Percentiles rank a stretch among this genome's conserved stretches.
phyloP scores from a whole-genome alignment of 257 asterid species.

The Nemophila menziesii region DNA sequence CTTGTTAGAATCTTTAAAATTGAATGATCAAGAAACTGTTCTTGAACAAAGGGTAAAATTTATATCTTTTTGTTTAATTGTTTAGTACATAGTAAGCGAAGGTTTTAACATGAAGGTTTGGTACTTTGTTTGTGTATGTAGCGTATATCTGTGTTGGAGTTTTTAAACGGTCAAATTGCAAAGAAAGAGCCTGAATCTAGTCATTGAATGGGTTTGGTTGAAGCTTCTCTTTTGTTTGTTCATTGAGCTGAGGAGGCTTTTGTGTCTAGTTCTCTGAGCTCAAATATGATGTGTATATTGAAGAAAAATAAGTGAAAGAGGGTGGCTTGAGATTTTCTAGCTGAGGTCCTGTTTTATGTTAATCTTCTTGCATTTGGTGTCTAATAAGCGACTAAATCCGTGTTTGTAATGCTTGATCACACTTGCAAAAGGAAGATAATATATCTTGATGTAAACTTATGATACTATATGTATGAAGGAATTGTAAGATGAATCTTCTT shows the following conservation, averaged over 20 bases:
- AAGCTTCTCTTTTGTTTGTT: neutral
- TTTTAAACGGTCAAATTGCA: slow-evolving; percentile 45
- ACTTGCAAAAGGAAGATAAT: neutral
- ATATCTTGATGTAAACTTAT: neutral
- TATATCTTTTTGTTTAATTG: neutral
- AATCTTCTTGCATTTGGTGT: neutral
- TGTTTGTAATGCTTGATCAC: neutral
- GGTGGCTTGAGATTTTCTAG: neutral
- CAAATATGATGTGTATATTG: slow-evolving; percentile 24
- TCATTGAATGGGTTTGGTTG: neutral
- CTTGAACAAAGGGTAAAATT: slow-evolving; percentile 61
- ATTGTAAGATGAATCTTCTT: too few species aligned
- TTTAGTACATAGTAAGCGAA: neutral
- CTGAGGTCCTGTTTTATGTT: neutral
- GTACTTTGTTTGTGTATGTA: slow-evolving; percentile 25
- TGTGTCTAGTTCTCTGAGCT: slow-evolving; percentile 12
- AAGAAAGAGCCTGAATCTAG: slow-evolving; percentile 21
- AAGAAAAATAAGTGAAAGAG: slow-evolving; percentile 13
- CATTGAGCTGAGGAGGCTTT: slow-evolving; percentile 3
- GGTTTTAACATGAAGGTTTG: slow-evolving; percentile 6
- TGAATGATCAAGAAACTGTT: slow-evolving; percentile 37
- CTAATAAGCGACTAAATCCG: neutral
- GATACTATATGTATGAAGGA: neutral
- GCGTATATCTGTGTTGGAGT: slow-evolving; percentile 74
- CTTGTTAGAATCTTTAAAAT: slow-evolving; percentile 40